Base-by-base conservation (phyloP, 768 basidiomycete species). In the Lentinus tigrinus region DNA sequence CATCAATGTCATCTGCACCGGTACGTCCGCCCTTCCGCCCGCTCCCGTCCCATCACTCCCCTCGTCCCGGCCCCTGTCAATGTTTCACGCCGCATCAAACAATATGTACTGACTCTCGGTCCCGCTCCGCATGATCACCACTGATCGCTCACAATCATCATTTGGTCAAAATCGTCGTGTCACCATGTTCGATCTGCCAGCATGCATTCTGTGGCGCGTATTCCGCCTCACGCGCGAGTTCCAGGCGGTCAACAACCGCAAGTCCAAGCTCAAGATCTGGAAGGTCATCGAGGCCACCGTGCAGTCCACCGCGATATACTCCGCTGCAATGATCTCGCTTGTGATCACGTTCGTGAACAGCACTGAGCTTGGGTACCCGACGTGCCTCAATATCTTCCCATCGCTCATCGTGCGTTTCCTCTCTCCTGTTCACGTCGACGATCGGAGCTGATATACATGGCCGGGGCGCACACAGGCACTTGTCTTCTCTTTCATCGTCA, bases 401-500 rank as follows among this genome's bases (percentile, higher is more conserved):
- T 42, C 58, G n/a, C 50, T 60, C 53, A 54, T 60, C 26, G 58
- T 60, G 38, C 23, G 53, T 52, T 1, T 34, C 19, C 9, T 37
- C 17, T 16, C 26, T 26, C 47, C 10, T 48, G 28, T 46, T 16
- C 52, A 17, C 21, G 14, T 42, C 5, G 42, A n/a, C 5, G 42
- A n/a, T 7, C 48, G 5, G 23, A 9, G 43, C 51, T 46, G 44
- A 47, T 39, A 28, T 26, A 28, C 9, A 26, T 17, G 40, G 16
- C 13, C 36, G n/a, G n/a, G n/a, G 5, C 16, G 14, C 14, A 11
- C 47, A 14, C 43, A 60, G 58, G 58, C 53, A 1, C 28, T 60
- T n/a, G 58, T 55, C 19, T 60, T 60, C 44, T 43, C 54, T 16
- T 54, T 60, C 53, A 55, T 55, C 43, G 58, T 54, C 36, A 60